Evolutionary conservation across 495 filamentous ascomycete genomes (phyloP).

Genomic region (Trichoderma virens): DNA sequence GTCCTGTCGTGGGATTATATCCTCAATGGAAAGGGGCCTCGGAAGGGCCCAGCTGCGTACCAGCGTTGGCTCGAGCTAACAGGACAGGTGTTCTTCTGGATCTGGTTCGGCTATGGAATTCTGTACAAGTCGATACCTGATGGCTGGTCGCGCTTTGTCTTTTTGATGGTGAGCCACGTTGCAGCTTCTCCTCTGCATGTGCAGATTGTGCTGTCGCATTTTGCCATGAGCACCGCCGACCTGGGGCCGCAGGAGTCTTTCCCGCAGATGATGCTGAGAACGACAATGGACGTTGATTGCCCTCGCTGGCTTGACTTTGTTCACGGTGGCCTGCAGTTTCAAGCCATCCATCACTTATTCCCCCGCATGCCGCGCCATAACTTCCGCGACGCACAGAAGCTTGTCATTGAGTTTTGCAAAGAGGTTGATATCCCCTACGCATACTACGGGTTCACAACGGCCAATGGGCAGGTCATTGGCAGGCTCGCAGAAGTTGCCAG

Average conservation of each 20-base stretch:
- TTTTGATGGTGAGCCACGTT: slow-evolving; percentile 79
- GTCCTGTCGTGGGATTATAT: slow-evolving; percentile 76
- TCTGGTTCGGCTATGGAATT: slow-evolving; percentile 84
- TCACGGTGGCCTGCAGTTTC: slow-evolving; percentile 94
- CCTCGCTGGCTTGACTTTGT: slow-evolving; percentile 93
- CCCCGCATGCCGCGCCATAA: slow-evolving; percentile 95
- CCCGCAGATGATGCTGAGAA: slow-evolving; percentile 92
- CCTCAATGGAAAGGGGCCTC: slow-evolving; percentile 64
- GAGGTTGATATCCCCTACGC: slow-evolving; percentile 93
- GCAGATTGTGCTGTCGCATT: slow-evolving; percentile 94
- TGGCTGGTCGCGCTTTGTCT: slow-evolving; percentile 60
- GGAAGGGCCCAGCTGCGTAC: slow-evolving; percentile 80
- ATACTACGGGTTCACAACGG: slow-evolving; percentile 86
- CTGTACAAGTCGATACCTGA: slow-evolving; percentile 70
- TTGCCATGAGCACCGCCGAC: slow-evolving; percentile 93
- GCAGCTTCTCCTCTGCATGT: slow-evolving; percentile 83
- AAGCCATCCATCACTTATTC: slow-evolving; percentile 91
- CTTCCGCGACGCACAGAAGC: slow-evolving; percentile 69
- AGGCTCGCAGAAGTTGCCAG: slow-evolving; percentile 76
- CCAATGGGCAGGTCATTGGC: slow-evolving; percentile 82
- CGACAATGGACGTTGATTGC: slow-evolving; percentile 97
- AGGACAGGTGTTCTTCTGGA: slow-evolving; percentile 86
- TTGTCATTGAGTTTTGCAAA: slow-evolving; percentile 82
- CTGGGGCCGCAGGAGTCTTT: slow-evolving; percentile 83
- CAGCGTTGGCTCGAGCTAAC: slow-evolving; percentile 77